A percentile compares a stretch with the other conserved stretches of the same genome.
Evolutionary conservation across 2,329 filamentous ascomycete species (phyloP).

Genomic region (Grosmannia serpens): DNA sequence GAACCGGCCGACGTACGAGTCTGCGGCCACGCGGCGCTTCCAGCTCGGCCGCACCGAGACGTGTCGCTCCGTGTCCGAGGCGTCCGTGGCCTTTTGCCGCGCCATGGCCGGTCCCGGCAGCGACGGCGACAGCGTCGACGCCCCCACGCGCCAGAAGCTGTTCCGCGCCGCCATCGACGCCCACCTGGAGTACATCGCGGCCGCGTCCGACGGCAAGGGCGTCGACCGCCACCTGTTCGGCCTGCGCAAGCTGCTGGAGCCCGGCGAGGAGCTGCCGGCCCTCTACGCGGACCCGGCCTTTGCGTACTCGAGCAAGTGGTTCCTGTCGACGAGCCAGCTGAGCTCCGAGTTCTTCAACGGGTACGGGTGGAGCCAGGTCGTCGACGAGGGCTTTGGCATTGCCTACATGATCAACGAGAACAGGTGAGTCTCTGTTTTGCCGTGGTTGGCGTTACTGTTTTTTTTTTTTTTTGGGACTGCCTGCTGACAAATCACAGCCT

Average conservation of each 20-base stretch:
- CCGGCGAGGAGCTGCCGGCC: slow-evolving; percentile 68
- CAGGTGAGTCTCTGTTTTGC: slow-evolving; percentile 47
- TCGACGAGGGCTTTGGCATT: slow-evolving; percentile 91
- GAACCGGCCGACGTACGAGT: slow-evolving; percentile 96
- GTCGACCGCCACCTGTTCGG: slow-evolving; percentile 97
- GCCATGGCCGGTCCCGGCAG: slow-evolving; percentile 61
- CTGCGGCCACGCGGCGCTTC: slow-evolving; percentile 87
- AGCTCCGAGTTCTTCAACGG: slow-evolving; percentile 98
- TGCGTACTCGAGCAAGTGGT: slow-evolving; percentile 78
- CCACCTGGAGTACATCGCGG: slow-evolving; percentile 83
- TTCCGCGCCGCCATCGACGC: slow-evolving; percentile 73
- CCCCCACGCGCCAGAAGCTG: slow-evolving; percentile 44
- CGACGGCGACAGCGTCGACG: slow-evolving; percentile 35
- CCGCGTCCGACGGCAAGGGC: slow-evolving; percentile 83
- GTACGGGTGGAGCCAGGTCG: slow-evolving; percentile 97
- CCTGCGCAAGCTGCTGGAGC: slow-evolving; percentile 76
- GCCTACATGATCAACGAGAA: slow-evolving; percentile 99
- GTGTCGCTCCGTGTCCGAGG: slow-evolving; percentile 83
- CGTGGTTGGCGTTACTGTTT: not conserved
- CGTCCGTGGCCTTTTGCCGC: slow-evolving; percentile 80
- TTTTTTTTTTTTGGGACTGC: not conserved
- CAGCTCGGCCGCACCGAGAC: slow-evolving; percentile 95
- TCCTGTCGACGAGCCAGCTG: slow-evolving; percentile 76
- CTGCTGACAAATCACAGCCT: slow-evolving; percentile 43
- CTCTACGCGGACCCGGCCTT: slow-evolving; percentile 84